Conservation (phyloP, 73 alveolate species). For the Paramecium biaurelia region DNA sequence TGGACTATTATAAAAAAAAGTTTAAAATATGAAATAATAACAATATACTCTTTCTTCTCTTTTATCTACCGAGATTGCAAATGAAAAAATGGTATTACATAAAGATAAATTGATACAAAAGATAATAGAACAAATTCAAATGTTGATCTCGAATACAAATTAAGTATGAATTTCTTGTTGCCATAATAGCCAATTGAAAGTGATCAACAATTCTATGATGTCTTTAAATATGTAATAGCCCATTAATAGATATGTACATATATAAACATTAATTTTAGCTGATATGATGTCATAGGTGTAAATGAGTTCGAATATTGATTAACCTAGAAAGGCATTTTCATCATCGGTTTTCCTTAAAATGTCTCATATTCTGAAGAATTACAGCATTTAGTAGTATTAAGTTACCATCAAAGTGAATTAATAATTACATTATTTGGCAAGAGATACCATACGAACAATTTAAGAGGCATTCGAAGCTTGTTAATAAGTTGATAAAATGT, state of each 20-base stretch:
- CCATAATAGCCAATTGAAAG: not conserved
- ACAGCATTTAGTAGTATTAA: not conserved
- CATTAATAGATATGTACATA: not conserved
- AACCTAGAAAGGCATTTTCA: not conserved
- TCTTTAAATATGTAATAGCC: not conserved
- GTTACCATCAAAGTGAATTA: not conserved
- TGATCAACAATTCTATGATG: not conserved
- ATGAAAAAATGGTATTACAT: not conserved
- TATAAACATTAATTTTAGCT: not conserved
- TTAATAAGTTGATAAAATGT: not conserved
- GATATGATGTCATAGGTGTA: not conserved
- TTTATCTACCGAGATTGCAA: not conserved
- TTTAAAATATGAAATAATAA: not conserved
- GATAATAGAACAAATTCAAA: not conserved
- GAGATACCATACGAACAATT: not conserved
- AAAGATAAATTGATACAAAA: not conserved
- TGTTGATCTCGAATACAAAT: not conserved
- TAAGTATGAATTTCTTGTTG: not conserved
- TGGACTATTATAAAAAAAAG: not conserved
- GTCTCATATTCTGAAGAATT: not conserved
- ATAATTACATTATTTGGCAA: not conserved
- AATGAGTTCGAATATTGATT: not conserved
- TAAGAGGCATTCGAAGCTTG: not conserved
- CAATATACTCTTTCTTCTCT: not conserved
- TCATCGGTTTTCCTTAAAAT: not conserved